Conservation (phyloP, 2,329 filamentous ascomycete species). For the Rutstroemia sp. region DNA sequence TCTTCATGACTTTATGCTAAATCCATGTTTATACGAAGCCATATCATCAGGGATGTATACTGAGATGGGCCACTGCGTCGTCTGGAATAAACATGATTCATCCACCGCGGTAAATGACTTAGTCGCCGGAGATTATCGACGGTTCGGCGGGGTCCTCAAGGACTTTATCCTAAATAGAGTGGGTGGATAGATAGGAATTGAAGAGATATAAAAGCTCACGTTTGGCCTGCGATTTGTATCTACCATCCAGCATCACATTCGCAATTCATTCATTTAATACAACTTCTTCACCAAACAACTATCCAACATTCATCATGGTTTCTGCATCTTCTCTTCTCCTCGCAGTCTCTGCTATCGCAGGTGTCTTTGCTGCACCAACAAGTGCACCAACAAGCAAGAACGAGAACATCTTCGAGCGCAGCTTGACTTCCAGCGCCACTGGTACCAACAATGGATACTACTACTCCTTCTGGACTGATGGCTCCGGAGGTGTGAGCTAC, state of each 20-base stretch:
- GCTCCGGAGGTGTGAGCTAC: constrained; percentile 41
- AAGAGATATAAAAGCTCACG: background rate
- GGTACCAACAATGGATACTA: constrained; percentile 29
- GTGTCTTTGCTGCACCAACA: constrained; percentile 3
- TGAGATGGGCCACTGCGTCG: background rate
- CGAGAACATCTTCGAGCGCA: background rate
- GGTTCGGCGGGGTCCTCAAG: background rate
- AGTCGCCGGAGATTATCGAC: background rate
- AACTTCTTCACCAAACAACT: background rate
- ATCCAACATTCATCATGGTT: background rate
- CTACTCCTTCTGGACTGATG: constrained; percentile 54
- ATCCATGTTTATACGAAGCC: too few species aligned
- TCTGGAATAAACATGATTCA: background rate
- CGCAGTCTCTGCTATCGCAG: constrained; percentile 1
- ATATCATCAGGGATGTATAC: background rate
- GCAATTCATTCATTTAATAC: background rate
- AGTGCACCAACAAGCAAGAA: constrained; percentile 1
- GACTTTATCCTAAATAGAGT: background rate
- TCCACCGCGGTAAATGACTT: background rate
- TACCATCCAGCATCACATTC: background rate
- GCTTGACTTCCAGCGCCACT: constrained; percentile 4
- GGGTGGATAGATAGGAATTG: background rate
- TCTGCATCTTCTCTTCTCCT: constrained; percentile 1
- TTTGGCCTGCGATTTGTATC: background rate
- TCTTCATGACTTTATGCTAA: too few species aligned